phyloP scores from a whole-genome alignment of 164 flowering plant genomes.

The Echeveria elegans region DNA sequence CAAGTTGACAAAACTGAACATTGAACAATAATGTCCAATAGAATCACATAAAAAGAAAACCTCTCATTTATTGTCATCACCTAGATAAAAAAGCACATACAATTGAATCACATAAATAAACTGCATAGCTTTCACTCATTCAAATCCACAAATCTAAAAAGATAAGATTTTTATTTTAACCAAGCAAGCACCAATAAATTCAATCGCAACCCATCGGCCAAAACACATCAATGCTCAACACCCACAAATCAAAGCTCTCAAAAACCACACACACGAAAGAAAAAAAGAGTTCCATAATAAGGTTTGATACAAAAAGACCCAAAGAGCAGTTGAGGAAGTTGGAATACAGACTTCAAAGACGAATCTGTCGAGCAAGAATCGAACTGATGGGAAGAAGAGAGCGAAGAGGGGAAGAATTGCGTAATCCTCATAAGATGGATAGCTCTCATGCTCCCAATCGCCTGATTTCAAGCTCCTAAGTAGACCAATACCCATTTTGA shows the following conservation, averaged over 20 bases:
- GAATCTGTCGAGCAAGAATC: conserved; percentile 75
- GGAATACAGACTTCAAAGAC: conserved; percentile 53
- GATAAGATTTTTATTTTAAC: background rate
- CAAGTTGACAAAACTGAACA: background rate
- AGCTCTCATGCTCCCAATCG: conserved; percentile 69
- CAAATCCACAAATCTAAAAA: background rate
- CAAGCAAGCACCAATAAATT: background rate
- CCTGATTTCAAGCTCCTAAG: background rate
- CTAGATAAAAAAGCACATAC: background rate
- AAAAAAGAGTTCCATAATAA: background rate
- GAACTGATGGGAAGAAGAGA: conserved; percentile 62
- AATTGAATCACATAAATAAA: background rate
- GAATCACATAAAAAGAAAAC: background rate
- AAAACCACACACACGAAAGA: background rate
- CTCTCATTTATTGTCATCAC: background rate
- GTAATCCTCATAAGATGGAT: conserved; percentile 61
- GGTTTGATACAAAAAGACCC: background rate
- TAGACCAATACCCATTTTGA: background rate
- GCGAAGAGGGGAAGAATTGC: conserved; percentile 49
- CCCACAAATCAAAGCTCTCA: background rate
- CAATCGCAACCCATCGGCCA: background rate
- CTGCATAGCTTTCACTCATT: background rate
- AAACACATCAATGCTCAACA: background rate
- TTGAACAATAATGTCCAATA: background rate
- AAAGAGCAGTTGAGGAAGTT: background rate